Conservation (phyloP, 805 yeast genomes). For the Debaryomyces maramus region DNA sequence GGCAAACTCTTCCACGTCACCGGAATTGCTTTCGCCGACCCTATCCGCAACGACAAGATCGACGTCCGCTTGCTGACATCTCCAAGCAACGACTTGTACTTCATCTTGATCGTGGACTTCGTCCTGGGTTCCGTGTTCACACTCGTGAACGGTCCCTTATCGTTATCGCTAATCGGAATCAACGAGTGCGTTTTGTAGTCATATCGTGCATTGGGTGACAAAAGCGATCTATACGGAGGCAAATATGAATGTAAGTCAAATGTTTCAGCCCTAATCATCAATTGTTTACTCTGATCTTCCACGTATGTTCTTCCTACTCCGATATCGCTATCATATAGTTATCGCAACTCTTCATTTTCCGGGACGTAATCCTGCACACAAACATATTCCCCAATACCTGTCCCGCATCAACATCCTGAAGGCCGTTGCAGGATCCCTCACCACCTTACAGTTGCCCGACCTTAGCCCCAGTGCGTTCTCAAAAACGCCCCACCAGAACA, state of each 20-base stretch:
- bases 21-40: conserved; percentile 6
- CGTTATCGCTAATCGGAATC: conserved; percentile 31
- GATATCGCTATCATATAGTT: not conserved
- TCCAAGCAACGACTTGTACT: conserved; percentile 47
- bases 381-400: no score
- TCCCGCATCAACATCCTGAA: no score
- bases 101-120: conserved; percentile 28
- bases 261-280: conserved; percentile 9
- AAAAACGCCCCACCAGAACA: no score
- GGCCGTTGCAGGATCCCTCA: no score
- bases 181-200: conserved; percentile 51
- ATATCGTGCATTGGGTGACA: conserved; percentile 49
- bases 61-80: conserved; percentile 47
- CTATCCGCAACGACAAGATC: conserved; percentile 27
- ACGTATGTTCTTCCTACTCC: no score
- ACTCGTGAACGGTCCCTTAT: not conserved
- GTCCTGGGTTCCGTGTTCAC: not conserved
- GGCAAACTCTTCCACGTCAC: conserved; percentile 37
- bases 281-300: no score
- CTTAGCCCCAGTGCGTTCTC: no score
- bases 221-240: conserved; percentile 54
- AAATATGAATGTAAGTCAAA: conserved; percentile 33
- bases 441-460: no score
- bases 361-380: not conserved
- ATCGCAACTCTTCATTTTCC: not conserved